phyloP scores from a whole-genome alignment of 2,329 filamentous ascomycete species.

The Magnaporthales sp. region DNA sequence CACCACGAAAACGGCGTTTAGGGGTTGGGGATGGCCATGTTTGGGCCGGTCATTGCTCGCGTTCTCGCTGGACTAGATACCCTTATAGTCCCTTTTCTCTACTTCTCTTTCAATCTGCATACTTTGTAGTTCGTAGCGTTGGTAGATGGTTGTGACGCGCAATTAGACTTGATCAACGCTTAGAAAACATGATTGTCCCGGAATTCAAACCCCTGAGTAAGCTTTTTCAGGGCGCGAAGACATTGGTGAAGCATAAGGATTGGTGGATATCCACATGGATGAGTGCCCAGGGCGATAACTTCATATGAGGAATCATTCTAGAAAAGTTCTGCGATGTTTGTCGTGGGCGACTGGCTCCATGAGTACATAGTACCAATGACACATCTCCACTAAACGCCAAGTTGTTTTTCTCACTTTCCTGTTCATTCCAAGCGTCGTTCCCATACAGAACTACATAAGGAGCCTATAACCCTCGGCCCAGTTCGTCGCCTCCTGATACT shows the following conservation, averaged over 20 bases:
- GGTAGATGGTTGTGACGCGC: neutral
- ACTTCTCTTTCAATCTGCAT: conserved; percentile 1
- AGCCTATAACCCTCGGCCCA: neutral
- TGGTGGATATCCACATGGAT: too few relatives aligned
- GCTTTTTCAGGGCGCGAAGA: neutral
- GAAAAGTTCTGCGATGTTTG: too few relatives aligned
- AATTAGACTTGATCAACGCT: neutral
- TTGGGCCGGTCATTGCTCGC: conserved; percentile 4
- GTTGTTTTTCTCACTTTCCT: neutral
- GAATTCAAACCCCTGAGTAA: too few relatives aligned
- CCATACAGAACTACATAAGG: neutral
- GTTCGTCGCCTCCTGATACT: neutral
- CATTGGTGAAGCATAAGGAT: neutral
- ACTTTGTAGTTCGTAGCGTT: neutral
- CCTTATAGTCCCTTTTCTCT: conserved; percentile 1
- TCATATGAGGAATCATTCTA: too few relatives aligned
- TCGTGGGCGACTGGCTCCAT: neutral
- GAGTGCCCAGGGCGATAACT: too few relatives aligned
- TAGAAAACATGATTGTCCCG: too few relatives aligned
- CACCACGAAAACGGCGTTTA: conserved; percentile 5
- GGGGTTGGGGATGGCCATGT: conserved; percentile 4
- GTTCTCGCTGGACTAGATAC: conserved; percentile 6
- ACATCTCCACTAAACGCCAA: neutral
- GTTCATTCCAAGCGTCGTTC: neutral
- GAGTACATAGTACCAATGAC: neutral